Evolutionary conservation across 306 rosid genomes (phyloP).

Genomic region (Dryas drummondii): DNA sequence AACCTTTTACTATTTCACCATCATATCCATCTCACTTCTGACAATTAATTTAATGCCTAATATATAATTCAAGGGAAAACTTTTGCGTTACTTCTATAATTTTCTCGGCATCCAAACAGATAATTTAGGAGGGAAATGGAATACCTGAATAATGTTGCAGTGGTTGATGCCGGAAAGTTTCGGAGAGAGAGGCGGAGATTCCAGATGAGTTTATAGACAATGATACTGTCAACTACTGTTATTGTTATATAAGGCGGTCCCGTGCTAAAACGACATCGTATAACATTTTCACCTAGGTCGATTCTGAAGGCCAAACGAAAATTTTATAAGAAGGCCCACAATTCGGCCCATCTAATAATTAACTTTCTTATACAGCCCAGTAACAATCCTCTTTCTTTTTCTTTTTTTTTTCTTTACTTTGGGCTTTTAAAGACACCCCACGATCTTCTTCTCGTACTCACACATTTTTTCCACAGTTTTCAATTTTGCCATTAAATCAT

Average conservation of each 20-base stretch:
- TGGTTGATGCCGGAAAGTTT: not conserved
- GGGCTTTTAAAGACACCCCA: not conserved
- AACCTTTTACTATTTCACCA: constrained; percentile 76
- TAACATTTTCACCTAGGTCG: not conserved
- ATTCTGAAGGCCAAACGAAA: not conserved
- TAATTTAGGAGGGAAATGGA: not conserved
- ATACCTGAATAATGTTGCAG: not conserved
- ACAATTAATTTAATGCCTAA: not conserved
- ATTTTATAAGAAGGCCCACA: not conserved
- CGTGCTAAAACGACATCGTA: not conserved
- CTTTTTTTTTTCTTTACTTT: not conserved
- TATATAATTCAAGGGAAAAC: too few species aligned
- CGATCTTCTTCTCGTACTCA: not conserved
- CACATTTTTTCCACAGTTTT: too few species aligned
- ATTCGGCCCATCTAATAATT: not conserved
- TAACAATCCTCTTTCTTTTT: not conserved
- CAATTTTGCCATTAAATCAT: not conserved
- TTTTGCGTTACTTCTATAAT: not conserved
- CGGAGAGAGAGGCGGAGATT: not conserved
- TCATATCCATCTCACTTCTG: constrained; percentile 54
- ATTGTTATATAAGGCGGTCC: not conserved
- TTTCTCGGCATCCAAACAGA: not conserved
- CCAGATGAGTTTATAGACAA: not conserved
- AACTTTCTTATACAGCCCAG: not conserved
- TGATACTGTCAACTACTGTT: not conserved